Percentiles rank a stretch among this genome's conserved stretches.
Conservation (phyloP, 768 basidiomycete genomes). For the Auriscalpium microsporum region DNA sequence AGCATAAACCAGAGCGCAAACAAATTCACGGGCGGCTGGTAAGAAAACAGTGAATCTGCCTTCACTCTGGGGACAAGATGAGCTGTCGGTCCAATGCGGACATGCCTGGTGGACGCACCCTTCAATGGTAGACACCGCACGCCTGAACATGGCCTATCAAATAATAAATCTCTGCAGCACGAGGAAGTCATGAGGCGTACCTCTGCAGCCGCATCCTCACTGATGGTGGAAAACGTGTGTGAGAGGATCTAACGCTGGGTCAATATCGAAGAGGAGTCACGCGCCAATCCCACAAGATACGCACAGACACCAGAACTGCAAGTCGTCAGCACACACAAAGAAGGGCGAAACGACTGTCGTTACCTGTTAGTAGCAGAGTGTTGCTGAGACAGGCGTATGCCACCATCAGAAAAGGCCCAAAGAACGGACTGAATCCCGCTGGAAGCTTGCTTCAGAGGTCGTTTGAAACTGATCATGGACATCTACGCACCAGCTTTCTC, state of each 20-base stretch:
- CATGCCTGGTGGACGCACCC: conserved; percentile 41
- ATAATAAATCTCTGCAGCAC: not conserved
- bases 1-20: conserved; percentile 81
- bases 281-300: not conserved
- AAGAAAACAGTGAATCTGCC: conserved; percentile 87
- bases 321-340: not conserved
- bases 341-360: not conserved
- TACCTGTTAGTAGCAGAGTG: conserved; percentile 83
- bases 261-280: not conserved
- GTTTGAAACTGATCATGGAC: not conserved
- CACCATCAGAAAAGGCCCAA: conserved; percentile 88
- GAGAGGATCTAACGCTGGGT: conserved; percentile 65
- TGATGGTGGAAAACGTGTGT: conserved; percentile 91
- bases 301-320: conserved; percentile 7
- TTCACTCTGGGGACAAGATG: conserved; percentile 49
- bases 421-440: conserved; percentile 75
- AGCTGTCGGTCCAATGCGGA: not conserved
- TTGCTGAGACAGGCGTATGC: conserved; percentile 89
- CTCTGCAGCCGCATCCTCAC: conserved; percentile 88
- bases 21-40: conserved; percentile 89
- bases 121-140: conserved; percentile 90
- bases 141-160: conserved; percentile 83
- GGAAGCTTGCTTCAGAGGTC: conserved; percentile 3
- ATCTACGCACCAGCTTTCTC: conserved; percentile 59
- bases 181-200: conserved; percentile 27